phyloP scores from a whole-genome alignment of 495 filamentous ascomycete species.

The Letharia lupina region DNA sequence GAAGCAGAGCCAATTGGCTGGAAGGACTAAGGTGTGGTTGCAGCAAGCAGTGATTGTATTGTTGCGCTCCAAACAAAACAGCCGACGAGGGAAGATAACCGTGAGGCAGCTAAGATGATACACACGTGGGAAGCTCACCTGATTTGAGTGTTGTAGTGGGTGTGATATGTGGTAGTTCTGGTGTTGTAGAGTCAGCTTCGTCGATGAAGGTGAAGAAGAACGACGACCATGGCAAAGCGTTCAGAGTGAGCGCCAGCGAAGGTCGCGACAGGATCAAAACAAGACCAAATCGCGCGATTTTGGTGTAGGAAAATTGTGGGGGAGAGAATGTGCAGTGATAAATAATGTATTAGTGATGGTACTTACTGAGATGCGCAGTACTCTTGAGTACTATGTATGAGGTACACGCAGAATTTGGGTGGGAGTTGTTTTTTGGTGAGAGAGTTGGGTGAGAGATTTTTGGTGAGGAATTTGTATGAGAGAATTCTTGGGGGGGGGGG shows the following conservation, averaged over 20 bases:
- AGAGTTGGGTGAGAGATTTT: conserved; percentile 55
- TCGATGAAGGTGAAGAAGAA: conserved; percentile 18
- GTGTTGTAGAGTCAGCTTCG: conserved; percentile 9
- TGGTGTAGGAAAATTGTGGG: conserved; percentile 20
- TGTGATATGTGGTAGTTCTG: conserved; percentile 13
- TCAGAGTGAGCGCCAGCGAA: conserved; percentile 27
- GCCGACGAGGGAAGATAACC: not conserved
- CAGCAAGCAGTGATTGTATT: conserved; percentile 15
- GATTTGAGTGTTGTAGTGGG: conserved; percentile 5
- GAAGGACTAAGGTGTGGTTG: conserved; percentile 13
- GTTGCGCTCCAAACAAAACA: conserved; percentile 19
- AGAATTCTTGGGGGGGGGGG: conserved; percentile 28
- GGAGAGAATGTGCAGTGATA: conserved; percentile 19
- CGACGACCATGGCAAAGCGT: conserved; percentile 9
- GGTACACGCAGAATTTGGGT: conserved; percentile 32
- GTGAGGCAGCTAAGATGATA: not conserved
- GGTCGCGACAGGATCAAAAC: conserved; percentile 26
- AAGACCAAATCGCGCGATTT: conserved; percentile 24
- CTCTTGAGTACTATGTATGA: conserved; percentile 29
- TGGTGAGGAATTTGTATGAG: conserved; percentile 47
- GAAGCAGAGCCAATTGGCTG: conserved; percentile 7
- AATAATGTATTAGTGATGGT: conserved; percentile 28
- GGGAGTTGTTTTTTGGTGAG: conserved; percentile 44
- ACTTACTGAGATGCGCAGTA: conserved; percentile 26
- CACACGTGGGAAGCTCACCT: conserved; percentile 12